Percentiles rank a stretch among this genome's conserved stretches.
Evolutionary conservation across 2,329 filamentous ascomycete species (phyloP).

Genomic region (Pseudocercospora crystallina): DNA sequence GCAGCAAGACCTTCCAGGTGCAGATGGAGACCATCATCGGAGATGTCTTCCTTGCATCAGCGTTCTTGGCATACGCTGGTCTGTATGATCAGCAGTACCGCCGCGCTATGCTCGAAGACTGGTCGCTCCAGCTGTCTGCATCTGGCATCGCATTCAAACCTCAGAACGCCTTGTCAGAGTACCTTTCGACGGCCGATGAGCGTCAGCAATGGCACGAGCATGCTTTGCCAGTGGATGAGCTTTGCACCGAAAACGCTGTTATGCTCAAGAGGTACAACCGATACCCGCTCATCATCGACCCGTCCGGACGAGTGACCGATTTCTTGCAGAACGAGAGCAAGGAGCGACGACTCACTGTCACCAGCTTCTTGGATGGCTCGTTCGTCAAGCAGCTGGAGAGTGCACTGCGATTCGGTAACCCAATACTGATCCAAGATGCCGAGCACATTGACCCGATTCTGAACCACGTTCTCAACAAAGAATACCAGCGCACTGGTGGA

Average conservation of each 20-base stretch:
- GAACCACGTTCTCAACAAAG: conserved; percentile 98
- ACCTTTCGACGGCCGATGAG: conserved; percentile 94
- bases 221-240: conserved; percentile 87
- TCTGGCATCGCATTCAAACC: conserved; percentile 94
- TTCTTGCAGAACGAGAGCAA: conserved; percentile 95
- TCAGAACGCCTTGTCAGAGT: conserved; percentile 93
- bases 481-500: conserved; percentile 97
- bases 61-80: conserved; percentile 94
- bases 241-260: conserved; percentile 98
- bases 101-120: conserved; percentile 96
- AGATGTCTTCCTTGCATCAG: conserved; percentile 92
- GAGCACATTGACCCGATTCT: conserved; percentile 96
- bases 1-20: conserved; percentile 96
- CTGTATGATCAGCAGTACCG: conserved; percentile 98
- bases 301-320: conserved; percentile 89
- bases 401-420: conserved; percentile 94
- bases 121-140: conserved; percentile 86
- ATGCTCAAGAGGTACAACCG: conserved; percentile 97
- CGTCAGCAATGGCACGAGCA: conserved; percentile 93
- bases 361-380: conserved; percentile 95
- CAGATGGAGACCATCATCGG: conserved; percentile 96
- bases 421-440: conserved; percentile 96
- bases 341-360: conserved; percentile 89
- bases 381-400: conserved; percentile 98
- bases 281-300: conserved; percentile 97